A percentile compares a stretch with the other conserved stretches of the same genome.
Evolutionary conservation across 768 basidiomycete species (phyloP).

Genomic region (Gloeopeniophorella convolvens): DNA sequence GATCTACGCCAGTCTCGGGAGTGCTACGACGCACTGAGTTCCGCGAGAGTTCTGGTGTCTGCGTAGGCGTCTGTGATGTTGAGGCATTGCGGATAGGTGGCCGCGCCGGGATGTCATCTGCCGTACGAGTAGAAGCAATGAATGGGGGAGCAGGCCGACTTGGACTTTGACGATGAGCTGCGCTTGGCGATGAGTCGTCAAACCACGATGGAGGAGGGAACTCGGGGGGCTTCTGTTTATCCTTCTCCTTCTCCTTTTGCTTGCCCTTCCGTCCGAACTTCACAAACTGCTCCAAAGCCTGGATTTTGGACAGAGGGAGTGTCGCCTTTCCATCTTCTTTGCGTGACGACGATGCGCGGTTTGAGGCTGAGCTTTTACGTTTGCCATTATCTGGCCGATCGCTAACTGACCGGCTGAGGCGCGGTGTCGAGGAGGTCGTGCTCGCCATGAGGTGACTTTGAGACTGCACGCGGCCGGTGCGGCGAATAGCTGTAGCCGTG

Average conservation of each 20-base stretch:
- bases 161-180: neutral
- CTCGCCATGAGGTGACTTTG: constrained; percentile 8
- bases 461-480: too few relatives aligned
- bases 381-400: neutral
- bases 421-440: neutral
- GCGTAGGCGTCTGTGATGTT: neutral
- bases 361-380: neutral
- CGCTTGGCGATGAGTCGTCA: neutral
- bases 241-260: constrained; percentile 5
- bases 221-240: neutral
- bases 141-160: neutral
- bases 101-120: neutral
- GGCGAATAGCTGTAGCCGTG: too few relatives aligned
- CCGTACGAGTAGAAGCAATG: too few relatives aligned
- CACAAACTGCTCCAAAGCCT: constrained; percentile 17
- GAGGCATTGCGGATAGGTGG: neutral
- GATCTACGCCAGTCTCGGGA: neutral
- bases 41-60: neutral
- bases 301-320: constrained; percentile 14
- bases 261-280: constrained; percentile 19
- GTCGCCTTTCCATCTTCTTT: neutral
- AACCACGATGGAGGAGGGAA: constrained; percentile 23
- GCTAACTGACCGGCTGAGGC: constrained; percentile 6
- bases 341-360: constrained; percentile 4
- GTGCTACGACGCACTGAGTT: neutral